phyloP scores from a whole-genome alignment of 2,329 filamentous ascomycete genomes.

The Epicoccum nigrum region DNA sequence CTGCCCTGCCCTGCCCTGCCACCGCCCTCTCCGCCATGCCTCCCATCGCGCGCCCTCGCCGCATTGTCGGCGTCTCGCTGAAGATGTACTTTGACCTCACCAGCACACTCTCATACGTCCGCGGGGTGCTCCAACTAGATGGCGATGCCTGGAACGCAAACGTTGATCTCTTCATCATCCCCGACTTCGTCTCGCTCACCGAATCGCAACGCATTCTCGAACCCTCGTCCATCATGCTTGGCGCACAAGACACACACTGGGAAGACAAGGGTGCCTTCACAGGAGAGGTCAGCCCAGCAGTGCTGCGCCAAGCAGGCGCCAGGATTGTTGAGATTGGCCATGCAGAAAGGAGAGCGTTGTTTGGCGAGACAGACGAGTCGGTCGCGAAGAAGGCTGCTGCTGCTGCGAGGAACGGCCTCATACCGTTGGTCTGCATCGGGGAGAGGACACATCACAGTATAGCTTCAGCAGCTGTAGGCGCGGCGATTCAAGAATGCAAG shows the following conservation, averaged over 20 bases:
- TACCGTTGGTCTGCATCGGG: slow-evolving; percentile 81
- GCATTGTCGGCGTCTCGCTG: slow-evolving; percentile 73
- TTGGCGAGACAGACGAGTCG: slow-evolving; percentile 74
- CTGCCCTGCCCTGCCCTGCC: background rate
- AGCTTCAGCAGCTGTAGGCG: slow-evolving; percentile 58
- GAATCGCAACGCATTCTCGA: slow-evolving; percentile 58
- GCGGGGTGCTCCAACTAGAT: slow-evolving; percentile 51
- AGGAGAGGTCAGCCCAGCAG: slow-evolving; percentile 74
- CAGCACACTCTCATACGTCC: slow-evolving; percentile 61
- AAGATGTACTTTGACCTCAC: slow-evolving; percentile 81
- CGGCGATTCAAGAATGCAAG: slow-evolving; percentile 69
- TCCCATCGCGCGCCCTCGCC: slow-evolving; percentile 55
- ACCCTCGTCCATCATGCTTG: slow-evolving; percentile 64
- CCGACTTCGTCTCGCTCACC: slow-evolving; percentile 75
- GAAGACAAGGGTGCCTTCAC: slow-evolving; percentile 76
- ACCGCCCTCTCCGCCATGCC: slow-evolving; percentile 28
- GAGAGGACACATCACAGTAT: slow-evolving; percentile 62
- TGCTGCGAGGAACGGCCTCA: slow-evolving; percentile 70
- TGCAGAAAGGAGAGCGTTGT: slow-evolving; percentile 75
- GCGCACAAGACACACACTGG: slow-evolving; percentile 77
- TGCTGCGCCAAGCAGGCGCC: slow-evolving; percentile 71
- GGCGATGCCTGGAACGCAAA: slow-evolving; percentile 61
- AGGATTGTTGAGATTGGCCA: slow-evolving; percentile 80
- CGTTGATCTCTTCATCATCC: slow-evolving; percentile 77
- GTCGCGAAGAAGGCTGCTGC: slow-evolving; percentile 74